Base-by-base conservation (phyloP, 176 grass and related monocot genomes). In the Lolium perenne region DNA sequence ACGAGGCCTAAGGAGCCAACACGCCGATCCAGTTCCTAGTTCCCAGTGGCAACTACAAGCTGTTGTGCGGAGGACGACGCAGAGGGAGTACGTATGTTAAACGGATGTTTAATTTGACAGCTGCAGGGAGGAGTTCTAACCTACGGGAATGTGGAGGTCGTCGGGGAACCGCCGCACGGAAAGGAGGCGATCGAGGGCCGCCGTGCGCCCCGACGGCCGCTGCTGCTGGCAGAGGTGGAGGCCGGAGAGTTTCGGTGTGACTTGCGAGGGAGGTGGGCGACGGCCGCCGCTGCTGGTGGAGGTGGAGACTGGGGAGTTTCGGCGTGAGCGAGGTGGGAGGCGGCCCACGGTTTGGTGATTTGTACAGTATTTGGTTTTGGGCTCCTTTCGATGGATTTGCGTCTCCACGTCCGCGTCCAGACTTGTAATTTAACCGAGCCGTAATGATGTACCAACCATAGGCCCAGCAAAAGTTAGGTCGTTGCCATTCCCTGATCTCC, bases 131-230 rank as follows among this genome's bases (percentile, higher is more conserved):
- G 51, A 69, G 51, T 35, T 47, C 76, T 38, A 60, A 86, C 51
- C 83, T 7, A 21, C 9, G 35, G 74, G 16, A 21, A 67, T 21
- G 58, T 14, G 72, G 67, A 55, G 8, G 14, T 46, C 32, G 60
- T 38, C 13, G n/a, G 47, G 32, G 29, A 45, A 69, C 38, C 10
- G 47, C 15, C 20, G 60, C 10, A 17, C 21, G 0, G 35, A 41
- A 25, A 35, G 29, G 79, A 23, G 61, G 29, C 43, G n/a, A n/a
- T n/a, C n/a, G 48, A 45, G 8, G 40, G 26, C 67, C 45, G 10
- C 40, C 79, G 47, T 79, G 59, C 29, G 29, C 21, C 78, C 21
- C 73, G 49, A 18, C 71, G 43, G 71, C 71, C 45, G 71, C 71
- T 22, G 71, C 71, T 26, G 71, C 22, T 50, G 61, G 10, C 1